Percentiles rank a stretch among this genome's conserved stretches.
Evolutionary conservation across 2,329 filamentous ascomycete species (phyloP).

Genomic region (Colletotrichum coccodes): DNA sequence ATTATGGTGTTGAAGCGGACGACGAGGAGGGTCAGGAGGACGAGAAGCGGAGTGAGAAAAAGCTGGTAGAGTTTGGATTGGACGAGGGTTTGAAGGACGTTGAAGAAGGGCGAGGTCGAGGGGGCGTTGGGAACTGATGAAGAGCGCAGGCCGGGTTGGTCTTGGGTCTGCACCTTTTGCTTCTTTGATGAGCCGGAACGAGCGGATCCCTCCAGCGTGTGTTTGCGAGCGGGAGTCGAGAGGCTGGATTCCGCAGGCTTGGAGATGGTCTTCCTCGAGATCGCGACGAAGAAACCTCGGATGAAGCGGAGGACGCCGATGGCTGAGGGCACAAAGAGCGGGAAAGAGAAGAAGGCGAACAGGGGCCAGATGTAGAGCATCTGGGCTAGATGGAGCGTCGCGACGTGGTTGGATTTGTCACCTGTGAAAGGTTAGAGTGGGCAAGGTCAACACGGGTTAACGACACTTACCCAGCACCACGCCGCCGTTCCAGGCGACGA

Average conservation of each 20-base stretch:
- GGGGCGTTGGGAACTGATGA: neutral
- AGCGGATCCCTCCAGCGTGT: neutral
- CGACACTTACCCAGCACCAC: conserved; percentile 81
- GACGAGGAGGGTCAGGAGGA: conserved; percentile 50
- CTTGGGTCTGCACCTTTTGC: neutral
- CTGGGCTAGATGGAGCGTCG: conserved; percentile 88
- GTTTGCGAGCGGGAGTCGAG: neutral
- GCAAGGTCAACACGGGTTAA: neutral
- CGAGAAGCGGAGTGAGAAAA: conserved; percentile 40
- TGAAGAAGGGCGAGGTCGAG: neutral
- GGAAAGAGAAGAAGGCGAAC: conserved; percentile 88
- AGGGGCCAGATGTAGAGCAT: conserved; percentile 97
- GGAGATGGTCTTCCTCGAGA: neutral
- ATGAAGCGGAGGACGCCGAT: conserved; percentile 45
- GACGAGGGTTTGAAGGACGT: conserved; percentile 37
- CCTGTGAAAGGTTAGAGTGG: conserved; percentile 60
- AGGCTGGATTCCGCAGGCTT: neutral
- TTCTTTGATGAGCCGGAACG: neutral
- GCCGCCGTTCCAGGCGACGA: conserved; percentile 88
- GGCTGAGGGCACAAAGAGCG: conserved; percentile 70
- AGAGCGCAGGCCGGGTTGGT: neutral
- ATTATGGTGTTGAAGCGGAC: conserved; percentile 91
- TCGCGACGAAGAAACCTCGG: neutral
- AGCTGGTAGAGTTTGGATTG: conserved; percentile 42
- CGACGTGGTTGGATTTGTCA: conserved; percentile 94